Evolutionary conservation across 2,329 filamentous ascomycete genomes (phyloP).

Genomic region (Fusarium musae): DNA sequence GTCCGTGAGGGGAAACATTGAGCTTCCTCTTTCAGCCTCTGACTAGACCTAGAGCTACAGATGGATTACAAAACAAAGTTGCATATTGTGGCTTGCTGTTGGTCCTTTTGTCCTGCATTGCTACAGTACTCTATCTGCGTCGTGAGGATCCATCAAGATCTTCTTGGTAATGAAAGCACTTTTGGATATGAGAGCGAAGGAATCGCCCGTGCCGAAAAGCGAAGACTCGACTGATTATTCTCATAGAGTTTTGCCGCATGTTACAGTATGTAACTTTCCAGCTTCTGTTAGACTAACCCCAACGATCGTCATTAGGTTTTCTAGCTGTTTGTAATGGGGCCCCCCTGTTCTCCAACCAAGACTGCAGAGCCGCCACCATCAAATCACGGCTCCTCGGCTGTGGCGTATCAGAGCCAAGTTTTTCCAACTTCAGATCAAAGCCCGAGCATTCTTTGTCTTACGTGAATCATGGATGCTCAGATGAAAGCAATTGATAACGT

Average conservation of each 20-base stretch:
- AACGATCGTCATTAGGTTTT: background rate
- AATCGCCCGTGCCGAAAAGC: background rate
- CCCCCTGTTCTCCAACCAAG: conserved; percentile 13
- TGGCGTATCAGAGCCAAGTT: conserved; percentile 19
- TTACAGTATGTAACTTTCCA: conserved; percentile 21
- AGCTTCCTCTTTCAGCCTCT: conserved; percentile 23
- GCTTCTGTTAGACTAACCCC: background rate
- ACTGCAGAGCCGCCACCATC: conserved; percentile 23
- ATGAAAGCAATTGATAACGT: background rate
- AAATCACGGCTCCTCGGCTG: conserved; percentile 22
- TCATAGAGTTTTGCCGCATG: background rate
- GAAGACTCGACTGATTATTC: background rate
- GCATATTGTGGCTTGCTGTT: conserved; percentile 11
- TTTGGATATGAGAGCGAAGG: background rate
- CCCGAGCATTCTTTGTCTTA: background rate
- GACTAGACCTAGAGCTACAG: background rate
- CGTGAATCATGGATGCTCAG: background rate
- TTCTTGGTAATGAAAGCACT: background rate
- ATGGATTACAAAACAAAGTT: conserved; percentile 10
- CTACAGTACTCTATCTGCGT: background rate
- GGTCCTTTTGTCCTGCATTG: background rate
- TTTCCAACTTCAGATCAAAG: background rate
- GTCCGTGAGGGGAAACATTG: conserved; percentile 18
- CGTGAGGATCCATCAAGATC: background rate
- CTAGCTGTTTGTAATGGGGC: background rate